Base-by-base conservation (phyloP, 208 protist genomes). In the Trypanosoma mega region DNA sequence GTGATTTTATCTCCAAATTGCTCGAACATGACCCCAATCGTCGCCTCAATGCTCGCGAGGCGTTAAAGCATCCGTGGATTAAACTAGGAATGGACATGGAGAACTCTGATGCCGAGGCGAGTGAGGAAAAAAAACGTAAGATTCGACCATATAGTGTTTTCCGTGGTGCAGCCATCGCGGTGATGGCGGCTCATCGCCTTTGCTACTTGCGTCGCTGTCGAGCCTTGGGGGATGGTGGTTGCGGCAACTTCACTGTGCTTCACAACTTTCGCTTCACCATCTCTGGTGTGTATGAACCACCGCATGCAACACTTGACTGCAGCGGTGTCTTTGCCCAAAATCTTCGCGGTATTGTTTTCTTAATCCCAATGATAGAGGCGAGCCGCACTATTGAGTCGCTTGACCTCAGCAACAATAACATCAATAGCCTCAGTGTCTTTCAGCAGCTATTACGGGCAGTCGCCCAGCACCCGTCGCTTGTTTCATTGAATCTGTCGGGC, bases 31-130 rank as follows among this genome's bases (percentile, higher is more conserved):
- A 94, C 55, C 78, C 85, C 23, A 74, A 77, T 46, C 75, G 76
- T 41, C 79, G 91, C 24, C 56, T 89, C 61, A 96, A 75, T n/a
- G 91, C 91, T 8, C 70, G 72, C 7, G 87, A 96, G 11, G 85
- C 91, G 0, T 72, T 96, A 7, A 85, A 84, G 54, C 91, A 96
- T 49, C 73, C 74, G 23, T 96, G 87, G 87, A 79, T 96, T 29
- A 85, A 85, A 65, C 45, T 74, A 1, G 75, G 68, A 0, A 63
- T 80, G 44, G 62, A 76, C 4, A 70, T 69, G 18, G 64, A 53
- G 5, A 11, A 51, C 3, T 33, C 58, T 2, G 34, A 26, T 5
- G 14, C 18, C 2, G 47, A 59, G 57, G 8, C 37, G 56, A 3
- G 7, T 31, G 24, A 20, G 29, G 8, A 27, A 43, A 47, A 65